phyloP scores from a whole-genome alignment of 192 early-diverging fungal genomes.

The Chytriomyces hyalinus region DNA sequence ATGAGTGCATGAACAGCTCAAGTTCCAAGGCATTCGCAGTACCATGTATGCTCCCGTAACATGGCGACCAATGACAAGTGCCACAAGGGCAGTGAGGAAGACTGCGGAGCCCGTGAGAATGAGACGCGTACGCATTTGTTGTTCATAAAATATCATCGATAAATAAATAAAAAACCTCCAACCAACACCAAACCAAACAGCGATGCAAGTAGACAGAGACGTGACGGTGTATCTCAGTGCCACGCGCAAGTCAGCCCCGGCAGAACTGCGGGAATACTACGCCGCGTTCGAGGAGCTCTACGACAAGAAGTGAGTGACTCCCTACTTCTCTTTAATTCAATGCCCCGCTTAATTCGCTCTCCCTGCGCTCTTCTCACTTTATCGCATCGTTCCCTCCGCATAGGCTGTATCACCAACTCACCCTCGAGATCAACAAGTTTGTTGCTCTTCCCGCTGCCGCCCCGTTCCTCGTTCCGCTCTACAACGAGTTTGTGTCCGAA shows the following conservation, averaged over 20 bases:
- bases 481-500: conserved; percentile 89
- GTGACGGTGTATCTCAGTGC: conserved; percentile 75
- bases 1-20: not conserved
- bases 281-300: conserved; percentile 88
- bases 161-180: conserved; percentile 7
- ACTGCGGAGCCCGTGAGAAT: not conserved
- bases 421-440: conserved; percentile 77
- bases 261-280: conserved; percentile 77
- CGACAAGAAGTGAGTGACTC: conserved; percentile 78
- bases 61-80: not conserved
- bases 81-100: not conserved
- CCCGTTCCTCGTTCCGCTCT: conserved; percentile 79
- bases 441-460: conserved; percentile 78
- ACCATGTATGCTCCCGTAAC: conserved; percentile 25
- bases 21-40: not conserved
- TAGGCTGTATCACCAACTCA: conserved; percentile 99
- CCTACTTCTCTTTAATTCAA: not conserved
- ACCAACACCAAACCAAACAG: conserved; percentile 18
- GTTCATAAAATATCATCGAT: not conserved
- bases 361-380: not conserved
- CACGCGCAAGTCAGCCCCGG: conserved; percentile 68
- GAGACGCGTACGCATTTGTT: conserved; percentile 3
- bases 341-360: not conserved
- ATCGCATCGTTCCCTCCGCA: not conserved
- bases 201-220: conserved; percentile 46